Evolutionary conservation across 1,284 basidiomycete species (phyloP).

Genomic region (Anthracocystis walkeri): DNA sequence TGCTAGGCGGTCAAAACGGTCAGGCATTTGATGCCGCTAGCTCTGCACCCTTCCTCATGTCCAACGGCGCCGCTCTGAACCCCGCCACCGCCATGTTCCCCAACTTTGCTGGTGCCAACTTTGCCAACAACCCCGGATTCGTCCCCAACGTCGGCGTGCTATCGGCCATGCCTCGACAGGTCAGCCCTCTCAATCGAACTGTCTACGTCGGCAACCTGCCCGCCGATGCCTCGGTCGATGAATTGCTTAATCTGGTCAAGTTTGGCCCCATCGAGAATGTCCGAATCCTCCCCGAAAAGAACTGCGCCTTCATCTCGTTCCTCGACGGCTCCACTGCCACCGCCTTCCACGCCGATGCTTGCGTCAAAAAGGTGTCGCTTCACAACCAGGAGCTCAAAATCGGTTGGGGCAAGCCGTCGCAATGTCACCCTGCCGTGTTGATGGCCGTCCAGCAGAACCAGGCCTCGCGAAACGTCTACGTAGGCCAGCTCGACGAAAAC

Average conservation of each 20-base stretch:
- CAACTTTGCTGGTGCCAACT: slow-evolving; percentile 36
- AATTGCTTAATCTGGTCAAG: slow-evolving; percentile 95
- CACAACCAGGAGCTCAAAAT: slow-evolving; percentile 69
- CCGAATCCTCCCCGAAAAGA: slow-evolving; percentile 95
- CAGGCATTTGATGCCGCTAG: slow-evolving; percentile 28
- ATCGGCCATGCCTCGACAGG: slow-evolving; percentile 33
- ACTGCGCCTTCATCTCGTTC: slow-evolving; percentile 91
- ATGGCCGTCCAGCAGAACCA: slow-evolving; percentile 68
- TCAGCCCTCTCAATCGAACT: slow-evolving; percentile 75
- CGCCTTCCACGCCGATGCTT: slow-evolving; percentile 68
- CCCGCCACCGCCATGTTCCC: slow-evolving; percentile 36
- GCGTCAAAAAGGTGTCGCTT: slow-evolving; percentile 66
- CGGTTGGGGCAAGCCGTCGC: slow-evolving; percentile 68
- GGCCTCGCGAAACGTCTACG: slow-evolving; percentile 67
- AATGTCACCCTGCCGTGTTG: slow-evolving; percentile 60
- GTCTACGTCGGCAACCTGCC: slow-evolving; percentile 98
- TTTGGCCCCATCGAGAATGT: slow-evolving; percentile 97
- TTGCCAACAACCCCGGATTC: slow-evolving; percentile 34
- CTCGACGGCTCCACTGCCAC: slow-evolving; percentile 62
- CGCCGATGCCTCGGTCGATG: slow-evolving; percentile 94
- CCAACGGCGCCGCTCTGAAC: slow-evolving; percentile 24
- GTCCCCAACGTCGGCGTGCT: slow-evolving; percentile 39
- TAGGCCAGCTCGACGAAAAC: slow-evolving; percentile 63
- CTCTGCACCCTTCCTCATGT: slow-evolving; percentile 37
- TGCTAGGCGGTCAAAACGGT: slow-evolving; percentile 28